These are phyloP conservation scores for Mycosphaerella arachidis DNA, from an alignment of 2,329 filamentous ascomycete genomes.

Conservation along the genomic window DNA sequence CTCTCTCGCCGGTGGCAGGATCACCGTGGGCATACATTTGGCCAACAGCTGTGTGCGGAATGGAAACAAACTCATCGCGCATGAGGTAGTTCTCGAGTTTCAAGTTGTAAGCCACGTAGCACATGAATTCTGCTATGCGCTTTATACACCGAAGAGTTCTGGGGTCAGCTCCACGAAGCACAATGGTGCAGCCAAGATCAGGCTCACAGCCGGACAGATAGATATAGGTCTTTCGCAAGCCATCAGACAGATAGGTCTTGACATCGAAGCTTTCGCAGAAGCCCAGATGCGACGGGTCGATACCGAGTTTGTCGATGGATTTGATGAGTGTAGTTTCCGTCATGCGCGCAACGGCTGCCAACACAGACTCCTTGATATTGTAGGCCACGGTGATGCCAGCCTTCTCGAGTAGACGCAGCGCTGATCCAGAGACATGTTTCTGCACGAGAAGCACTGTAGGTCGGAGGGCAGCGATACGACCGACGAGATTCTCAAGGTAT, in stretches of 20 bases:
- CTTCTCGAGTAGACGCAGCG: conserved; percentile 80
- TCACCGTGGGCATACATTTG: conserved; percentile 30
- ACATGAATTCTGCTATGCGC: conserved; percentile 95
- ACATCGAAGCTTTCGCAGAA: conserved; percentile 85
- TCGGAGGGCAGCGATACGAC: conserved; percentile 77
- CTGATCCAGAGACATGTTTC: conserved; percentile 85
- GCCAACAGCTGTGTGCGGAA: conserved; percentile 54
- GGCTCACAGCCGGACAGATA: conserved; percentile 87
- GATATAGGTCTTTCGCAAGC: conserved; percentile 88
- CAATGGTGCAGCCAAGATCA: conserved; percentile 90
- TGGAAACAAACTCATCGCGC: conserved; percentile 83
- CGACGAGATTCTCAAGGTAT: conserved; percentile 85
- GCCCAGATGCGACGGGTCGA: conserved; percentile 68
- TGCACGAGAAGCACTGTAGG: conserved; percentile 88
- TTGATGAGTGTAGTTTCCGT: conserved; percentile 90
- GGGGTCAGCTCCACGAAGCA: conserved; percentile 74
- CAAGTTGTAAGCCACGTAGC: conserved; percentile 96
- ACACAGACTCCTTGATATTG: conserved; percentile 93
- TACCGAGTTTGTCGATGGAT: conserved; percentile 87
- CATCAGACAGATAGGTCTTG: conserved; percentile 85
- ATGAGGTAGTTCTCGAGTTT: conserved; percentile 93
- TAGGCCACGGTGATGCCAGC: conserved; percentile 90
- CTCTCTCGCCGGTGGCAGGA: conserved; percentile 1
- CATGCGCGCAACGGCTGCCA: conserved; percentile 89
- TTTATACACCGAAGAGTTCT: conserved; percentile 74